Conservation (phyloP, 1,139 yeast genomes). For the Hanseniaspora uvarum region DNA sequence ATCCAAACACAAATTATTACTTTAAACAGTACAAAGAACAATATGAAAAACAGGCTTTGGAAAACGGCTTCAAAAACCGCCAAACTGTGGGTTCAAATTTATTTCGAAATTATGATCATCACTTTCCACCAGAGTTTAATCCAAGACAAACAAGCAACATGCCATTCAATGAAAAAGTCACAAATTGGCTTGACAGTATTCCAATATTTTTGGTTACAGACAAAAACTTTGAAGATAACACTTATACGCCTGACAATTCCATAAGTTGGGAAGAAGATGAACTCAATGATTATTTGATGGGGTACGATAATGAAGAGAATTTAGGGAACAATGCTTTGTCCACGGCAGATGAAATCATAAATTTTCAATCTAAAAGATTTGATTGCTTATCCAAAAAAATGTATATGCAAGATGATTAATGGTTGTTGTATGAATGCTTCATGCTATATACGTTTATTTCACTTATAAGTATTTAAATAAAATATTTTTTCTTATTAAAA, state of each 20-base stretch:
- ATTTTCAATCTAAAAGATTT: slow-evolving; percentile 27
- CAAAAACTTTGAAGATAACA: slow-evolving; percentile 22
- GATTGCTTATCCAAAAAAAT: slow-evolving; percentile 27
- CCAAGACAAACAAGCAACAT: slow-evolving; percentile 52
- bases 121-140: slow-evolving; percentile 40
- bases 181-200: slow-evolving; percentile 47
- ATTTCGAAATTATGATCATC: not conserved
- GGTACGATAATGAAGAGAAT: slow-evolving; percentile 2
- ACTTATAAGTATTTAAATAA: not conserved
- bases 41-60: not conserved
- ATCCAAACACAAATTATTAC: slow-evolving; percentile 6
- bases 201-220: slow-evolving; percentile 35
- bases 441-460: not conserved
- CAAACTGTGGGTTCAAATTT: not conserved
- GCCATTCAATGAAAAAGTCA: slow-evolving; percentile 53
- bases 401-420: slow-evolving; percentile 15
- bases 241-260: slow-evolving; percentile 23
- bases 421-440: not conserved
- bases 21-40: slow-evolving; percentile 8
- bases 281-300: slow-evolving; percentile 22
- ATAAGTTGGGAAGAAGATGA: slow-evolving; percentile 30
- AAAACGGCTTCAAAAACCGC: not conserved
- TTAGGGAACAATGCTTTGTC: slow-evolving; percentile 19
- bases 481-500: not conserved
- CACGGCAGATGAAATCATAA: slow-evolving; percentile 26